Evolutionary conservation across 78 protist species (phyloP).

Genomic region (Dictyostelium brefeldianum): DNA sequence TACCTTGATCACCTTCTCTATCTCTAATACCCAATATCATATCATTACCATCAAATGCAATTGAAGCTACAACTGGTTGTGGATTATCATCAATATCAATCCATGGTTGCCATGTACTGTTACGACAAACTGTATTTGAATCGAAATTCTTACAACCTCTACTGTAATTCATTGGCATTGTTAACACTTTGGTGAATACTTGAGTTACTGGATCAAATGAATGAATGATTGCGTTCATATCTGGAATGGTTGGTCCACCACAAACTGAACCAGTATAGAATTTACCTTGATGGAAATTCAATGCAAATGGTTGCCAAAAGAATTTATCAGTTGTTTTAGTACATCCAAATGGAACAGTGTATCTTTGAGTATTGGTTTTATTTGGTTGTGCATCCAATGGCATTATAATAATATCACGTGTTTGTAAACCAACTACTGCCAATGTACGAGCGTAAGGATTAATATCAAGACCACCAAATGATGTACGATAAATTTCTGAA

Average conservation of each 20-base stretch:
- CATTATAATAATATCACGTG: not conserved
- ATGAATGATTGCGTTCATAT: slow-evolving; percentile 10
- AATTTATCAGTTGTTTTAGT: not conserved
- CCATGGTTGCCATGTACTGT: slow-evolving; percentile 38
- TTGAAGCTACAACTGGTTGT: slow-evolving; percentile 49
- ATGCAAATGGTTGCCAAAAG: slow-evolving; percentile 36
- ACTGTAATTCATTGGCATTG: slow-evolving; percentile 37
- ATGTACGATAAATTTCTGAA: slow-evolving; percentile 5
- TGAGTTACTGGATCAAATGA: slow-evolving; percentile 19
- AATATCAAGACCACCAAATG: slow-evolving; percentile 45
- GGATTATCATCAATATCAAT: slow-evolving; percentile 7
- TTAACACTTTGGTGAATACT: not conserved
- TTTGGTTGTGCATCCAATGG: slow-evolving; percentile 48
- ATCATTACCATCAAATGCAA: slow-evolving; percentile 60
- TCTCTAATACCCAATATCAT: slow-evolving; percentile 37
- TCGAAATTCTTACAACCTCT: slow-evolving; percentile 72
- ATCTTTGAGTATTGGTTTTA: not conserved
- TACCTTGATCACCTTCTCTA: slow-evolving; percentile 52
- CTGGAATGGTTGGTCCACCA: slow-evolving; percentile 28
- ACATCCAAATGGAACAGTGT: slow-evolving; percentile 21
- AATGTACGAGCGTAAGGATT: slow-evolving; percentile 3
- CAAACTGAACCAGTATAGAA: slow-evolving; percentile 49
- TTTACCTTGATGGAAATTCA: slow-evolving; percentile 47
- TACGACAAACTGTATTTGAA: not conserved
- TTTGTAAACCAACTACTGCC: not conserved